phyloP scores from a whole-genome alignment of 2,329 filamentous ascomycete species.

The Arthroderma sp. region DNA sequence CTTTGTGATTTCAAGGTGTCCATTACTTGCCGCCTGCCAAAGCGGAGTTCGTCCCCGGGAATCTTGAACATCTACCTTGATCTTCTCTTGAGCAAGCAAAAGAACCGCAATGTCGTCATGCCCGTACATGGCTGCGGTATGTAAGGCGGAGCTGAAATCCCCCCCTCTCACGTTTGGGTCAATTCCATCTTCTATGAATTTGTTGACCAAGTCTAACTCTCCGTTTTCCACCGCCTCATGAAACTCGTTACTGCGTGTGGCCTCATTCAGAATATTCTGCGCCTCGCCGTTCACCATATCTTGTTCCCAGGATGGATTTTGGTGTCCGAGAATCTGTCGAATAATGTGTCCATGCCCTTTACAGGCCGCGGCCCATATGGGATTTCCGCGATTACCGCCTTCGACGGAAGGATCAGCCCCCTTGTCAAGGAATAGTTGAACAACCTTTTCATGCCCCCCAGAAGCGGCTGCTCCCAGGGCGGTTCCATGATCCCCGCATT shows the following conservation, averaged over 20 bases:
- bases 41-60: neutral
- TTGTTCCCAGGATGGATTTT: neutral
- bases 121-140: neutral
- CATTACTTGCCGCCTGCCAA: neutral
- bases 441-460: neutral
- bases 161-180: neutral
- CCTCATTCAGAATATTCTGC: neutral
- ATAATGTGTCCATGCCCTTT: neutral
- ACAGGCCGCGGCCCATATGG: neutral
- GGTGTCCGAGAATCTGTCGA: neutral
- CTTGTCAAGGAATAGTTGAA: slow-evolving; percentile 6
- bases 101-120: neutral
- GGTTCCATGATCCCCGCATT: neutral
- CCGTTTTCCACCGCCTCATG: neutral
- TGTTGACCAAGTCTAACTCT: neutral
- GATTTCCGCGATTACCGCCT: neutral
- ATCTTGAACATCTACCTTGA: neutral
- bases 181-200: slow-evolving; percentile 10
- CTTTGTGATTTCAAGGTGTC: neutral
- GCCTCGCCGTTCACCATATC: neutral
- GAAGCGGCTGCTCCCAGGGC: slow-evolving; percentile 2
- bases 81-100: neutral
- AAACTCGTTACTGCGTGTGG: neutral
- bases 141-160: neutral
- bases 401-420: neutral